Conservation (phyloP, 139 green algal genomes). For the Limnomonas spitsbergensis region DNA sequence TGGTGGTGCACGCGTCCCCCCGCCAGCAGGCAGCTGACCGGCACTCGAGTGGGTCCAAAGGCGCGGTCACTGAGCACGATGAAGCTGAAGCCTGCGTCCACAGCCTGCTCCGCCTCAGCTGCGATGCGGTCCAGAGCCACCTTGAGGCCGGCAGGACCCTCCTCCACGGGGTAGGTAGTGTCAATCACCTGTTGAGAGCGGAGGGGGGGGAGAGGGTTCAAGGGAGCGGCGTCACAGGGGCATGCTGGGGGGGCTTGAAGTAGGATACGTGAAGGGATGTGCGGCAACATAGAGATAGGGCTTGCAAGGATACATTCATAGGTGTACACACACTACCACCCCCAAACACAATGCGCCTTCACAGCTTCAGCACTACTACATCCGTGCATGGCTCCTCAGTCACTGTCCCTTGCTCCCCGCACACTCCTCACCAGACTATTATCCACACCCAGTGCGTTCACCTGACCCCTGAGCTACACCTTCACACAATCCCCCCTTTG, state of each 20-base stretch:
- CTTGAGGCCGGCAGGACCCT: conserved; percentile 71
- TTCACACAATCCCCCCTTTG: too few species aligned
- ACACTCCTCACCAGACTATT: too few species aligned
- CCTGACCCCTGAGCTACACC: too few species aligned
- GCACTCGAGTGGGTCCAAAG: conserved; percentile 48
- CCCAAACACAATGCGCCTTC: too few species aligned
- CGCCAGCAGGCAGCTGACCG: conserved; percentile 80
- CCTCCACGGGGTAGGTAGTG: conserved; percentile 71
- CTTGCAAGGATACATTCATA: too few species aligned
- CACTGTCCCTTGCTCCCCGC: too few species aligned
- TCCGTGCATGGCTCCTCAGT: too few species aligned
- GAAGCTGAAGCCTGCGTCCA: conserved; percentile 74
- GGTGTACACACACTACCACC: too few species aligned
- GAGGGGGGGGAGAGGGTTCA: not conserved
- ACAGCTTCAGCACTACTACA: too few species aligned
- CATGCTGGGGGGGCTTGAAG: not conserved
- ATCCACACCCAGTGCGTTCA: too few species aligned
- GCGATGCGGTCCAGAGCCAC: conserved; percentile 71
- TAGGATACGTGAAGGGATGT: not conserved
- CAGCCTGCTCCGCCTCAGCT: conserved; percentile 66
- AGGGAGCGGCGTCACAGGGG: not conserved
- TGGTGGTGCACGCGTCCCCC: conserved; percentile 86
- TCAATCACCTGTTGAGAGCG: conserved; percentile 64
- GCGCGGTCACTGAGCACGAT: conserved; percentile 75
- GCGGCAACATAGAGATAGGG: not conserved